Evolutionary conservation across 192 early-diverging fungal genomes (phyloP).

Genomic region (Spizellomyces punctatus): DNA sequence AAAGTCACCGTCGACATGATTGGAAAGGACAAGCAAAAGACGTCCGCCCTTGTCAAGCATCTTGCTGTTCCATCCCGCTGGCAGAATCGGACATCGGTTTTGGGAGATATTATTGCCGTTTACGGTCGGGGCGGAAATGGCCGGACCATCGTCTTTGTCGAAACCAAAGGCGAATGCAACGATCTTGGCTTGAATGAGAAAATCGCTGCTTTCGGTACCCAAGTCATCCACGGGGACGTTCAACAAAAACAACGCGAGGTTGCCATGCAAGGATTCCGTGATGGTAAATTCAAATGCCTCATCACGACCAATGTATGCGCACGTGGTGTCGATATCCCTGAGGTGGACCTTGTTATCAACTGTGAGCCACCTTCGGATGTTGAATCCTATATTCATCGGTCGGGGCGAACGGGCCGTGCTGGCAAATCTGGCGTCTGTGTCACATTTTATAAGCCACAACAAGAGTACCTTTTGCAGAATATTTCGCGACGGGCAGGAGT

Average conservation of each 20-base stretch:
- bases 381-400: conserved; percentile 94
- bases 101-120: conserved; percentile 91
- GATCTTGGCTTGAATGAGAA: conserved; percentile 80
- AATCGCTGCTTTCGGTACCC: conserved; percentile 68
- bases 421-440: conserved; percentile 82
- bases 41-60: conserved; percentile 85
- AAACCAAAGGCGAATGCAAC: conserved; percentile 90
- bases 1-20: conserved; percentile 77
- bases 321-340: conserved; percentile 94
- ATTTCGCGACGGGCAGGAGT: conserved; percentile 82
- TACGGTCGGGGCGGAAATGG: conserved; percentile 75
- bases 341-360: conserved; percentile 97
- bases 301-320: conserved; percentile 95
- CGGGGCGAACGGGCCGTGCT: conserved; percentile 92
- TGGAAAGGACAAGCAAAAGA: conserved; percentile 85
- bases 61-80: conserved; percentile 84
- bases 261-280: conserved; percentile 82
- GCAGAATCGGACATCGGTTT: conserved; percentile 86
- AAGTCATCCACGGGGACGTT: conserved; percentile 86
- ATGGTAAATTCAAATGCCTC: conserved; percentile 81
- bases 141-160: conserved; percentile 91
- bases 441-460: conserved; percentile 88
- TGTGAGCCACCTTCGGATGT: conserved; percentile 91
- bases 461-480: conserved; percentile 78
- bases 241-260: conserved; percentile 76